Conservation (phyloP, 2,329 filamentous ascomycete species). For the Mycosphaerella sp. region DNA sequence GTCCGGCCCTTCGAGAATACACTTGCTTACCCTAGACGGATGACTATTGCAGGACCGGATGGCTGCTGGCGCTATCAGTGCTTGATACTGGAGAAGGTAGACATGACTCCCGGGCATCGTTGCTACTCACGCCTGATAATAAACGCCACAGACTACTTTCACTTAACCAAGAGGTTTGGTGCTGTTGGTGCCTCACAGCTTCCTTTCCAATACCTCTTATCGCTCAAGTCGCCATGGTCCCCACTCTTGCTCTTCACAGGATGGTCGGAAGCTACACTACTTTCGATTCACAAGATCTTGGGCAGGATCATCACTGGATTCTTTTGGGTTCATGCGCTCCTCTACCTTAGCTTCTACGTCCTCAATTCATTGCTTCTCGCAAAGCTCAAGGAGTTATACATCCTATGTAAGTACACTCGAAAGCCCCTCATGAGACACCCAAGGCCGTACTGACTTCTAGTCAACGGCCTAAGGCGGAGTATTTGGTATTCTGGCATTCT, state of each 20-base stretch:
- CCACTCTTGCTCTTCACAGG: slow-evolving; percentile 49
- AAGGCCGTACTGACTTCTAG: too few relatives aligned
- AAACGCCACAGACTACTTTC: slow-evolving; percentile 50
- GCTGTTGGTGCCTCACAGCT: slow-evolving; percentile 55
- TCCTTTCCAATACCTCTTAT: slow-evolving; percentile 54
- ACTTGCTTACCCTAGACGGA: too few relatives aligned
- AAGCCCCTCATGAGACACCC: too few relatives aligned
- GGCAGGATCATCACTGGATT: slow-evolving; percentile 50
- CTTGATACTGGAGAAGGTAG: slow-evolving; percentile 52
- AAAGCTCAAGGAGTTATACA: slow-evolving; percentile 52
- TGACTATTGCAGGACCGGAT: slow-evolving; percentile 35
- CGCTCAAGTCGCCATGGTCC: slow-evolving; percentile 47
- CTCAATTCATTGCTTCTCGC: slow-evolving; percentile 46
- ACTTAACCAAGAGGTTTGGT: slow-evolving; percentile 57
- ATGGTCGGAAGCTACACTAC: slow-evolving; percentile 51
- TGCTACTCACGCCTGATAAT: not conserved
- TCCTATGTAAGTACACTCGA: slow-evolving; percentile 39
- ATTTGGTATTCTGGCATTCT: slow-evolving; percentile 42
- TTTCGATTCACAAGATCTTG: slow-evolving; percentile 52
- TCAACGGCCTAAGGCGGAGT: slow-evolving; percentile 36
- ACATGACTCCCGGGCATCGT: not conserved
- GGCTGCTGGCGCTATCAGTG: slow-evolving; percentile 48
- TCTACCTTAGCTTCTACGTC: slow-evolving; percentile 56
- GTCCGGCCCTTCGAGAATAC: too few relatives aligned
- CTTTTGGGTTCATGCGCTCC: slow-evolving; percentile 46